Percentiles rank a stretch among this genome's conserved stretches.
Evolutionary conservation across 306 rosid species (phyloP).

Genomic region (Inga leiocalycina): DNA sequence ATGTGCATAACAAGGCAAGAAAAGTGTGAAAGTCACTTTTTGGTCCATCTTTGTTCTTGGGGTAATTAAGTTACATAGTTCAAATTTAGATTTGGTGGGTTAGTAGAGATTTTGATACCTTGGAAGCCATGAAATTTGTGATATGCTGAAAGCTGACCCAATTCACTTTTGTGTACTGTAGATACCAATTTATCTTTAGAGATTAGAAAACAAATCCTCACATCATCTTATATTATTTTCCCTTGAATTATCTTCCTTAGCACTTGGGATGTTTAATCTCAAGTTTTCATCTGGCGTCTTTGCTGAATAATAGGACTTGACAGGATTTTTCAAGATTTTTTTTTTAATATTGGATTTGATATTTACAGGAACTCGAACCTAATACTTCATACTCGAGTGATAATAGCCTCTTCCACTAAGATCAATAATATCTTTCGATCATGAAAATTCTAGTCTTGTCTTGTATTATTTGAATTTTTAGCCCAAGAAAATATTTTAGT

Average conservation of each 20-base stretch:
- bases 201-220: background rate
- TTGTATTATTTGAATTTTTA: too few relatives aligned
- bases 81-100: background rate
- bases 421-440: background rate
- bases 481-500: background rate
- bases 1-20: constrained; percentile 54
- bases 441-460: background rate
- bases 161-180: too few relatives aligned
- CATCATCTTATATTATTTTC: background rate
- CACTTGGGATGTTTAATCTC: background rate
- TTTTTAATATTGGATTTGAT: too few relatives aligned
- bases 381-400: background rate
- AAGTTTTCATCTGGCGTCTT: background rate
- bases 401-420: background rate
- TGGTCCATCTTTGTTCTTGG: constrained; percentile 4
- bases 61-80: background rate
- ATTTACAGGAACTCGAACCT: too few relatives aligned
- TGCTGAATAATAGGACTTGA: too few relatives aligned
- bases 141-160: background rate
- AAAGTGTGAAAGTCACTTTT: constrained; percentile 41
- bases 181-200: background rate
- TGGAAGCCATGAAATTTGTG: background rate
- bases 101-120: background rate
- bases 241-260: background rate
- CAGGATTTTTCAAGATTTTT: too few relatives aligned